A percentile compares a stretch with the other conserved stretches of the same genome.
phyloP scores from a whole-genome alignment of 23 red algal genomes.

The Cyanidium caldarium region DNA sequence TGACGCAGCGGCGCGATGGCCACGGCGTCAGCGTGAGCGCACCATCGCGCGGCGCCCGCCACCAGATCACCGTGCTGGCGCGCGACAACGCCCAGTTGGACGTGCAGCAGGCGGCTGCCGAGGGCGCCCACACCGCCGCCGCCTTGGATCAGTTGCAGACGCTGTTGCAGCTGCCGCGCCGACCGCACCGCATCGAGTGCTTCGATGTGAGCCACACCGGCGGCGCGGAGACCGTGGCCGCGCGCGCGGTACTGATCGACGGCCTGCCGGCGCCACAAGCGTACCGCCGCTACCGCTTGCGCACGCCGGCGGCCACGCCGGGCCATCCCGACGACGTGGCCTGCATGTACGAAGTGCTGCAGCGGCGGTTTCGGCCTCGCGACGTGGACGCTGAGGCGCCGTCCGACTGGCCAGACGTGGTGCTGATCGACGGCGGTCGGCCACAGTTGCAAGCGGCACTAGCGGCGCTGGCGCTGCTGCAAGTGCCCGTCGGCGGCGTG shows the following conservation, averaged over 20 bases:
- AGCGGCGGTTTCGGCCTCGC: slow-evolving; percentile 12
- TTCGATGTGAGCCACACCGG: slow-evolving; percentile 52
- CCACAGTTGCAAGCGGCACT: slow-evolving; percentile 27
- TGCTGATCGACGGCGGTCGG: slow-evolving; percentile 46
- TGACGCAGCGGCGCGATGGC: slow-evolving; percentile 21
- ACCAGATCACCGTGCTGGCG: background rate
- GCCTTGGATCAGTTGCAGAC: slow-evolving; percentile 3
- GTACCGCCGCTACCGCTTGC: slow-evolving; percentile 30
- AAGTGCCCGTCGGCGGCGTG: background rate
- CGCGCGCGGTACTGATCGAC: slow-evolving; percentile 32
- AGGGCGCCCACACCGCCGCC: background rate
- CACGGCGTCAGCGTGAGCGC: background rate
- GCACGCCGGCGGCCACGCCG: background rate
- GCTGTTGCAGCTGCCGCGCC: background rate
- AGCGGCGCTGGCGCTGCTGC: slow-evolving; percentile 7
- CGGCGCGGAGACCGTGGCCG: slow-evolving; percentile 26
- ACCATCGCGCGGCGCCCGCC: background rate
- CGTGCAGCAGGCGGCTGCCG: slow-evolving; percentile 7
- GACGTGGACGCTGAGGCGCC: background rate
- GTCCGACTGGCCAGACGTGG: slow-evolving; percentile 20
- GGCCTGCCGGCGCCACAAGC: slow-evolving; percentile 17
- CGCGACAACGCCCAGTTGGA: slow-evolving; percentile 27
- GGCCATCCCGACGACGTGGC: slow-evolving; percentile 27
- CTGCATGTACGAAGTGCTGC: slow-evolving; percentile 20
- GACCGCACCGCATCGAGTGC: slow-evolving; percentile 25